Conservation (phyloP, 352 stramenopile genomes). For the Globisporangium ultimum region DNA sequence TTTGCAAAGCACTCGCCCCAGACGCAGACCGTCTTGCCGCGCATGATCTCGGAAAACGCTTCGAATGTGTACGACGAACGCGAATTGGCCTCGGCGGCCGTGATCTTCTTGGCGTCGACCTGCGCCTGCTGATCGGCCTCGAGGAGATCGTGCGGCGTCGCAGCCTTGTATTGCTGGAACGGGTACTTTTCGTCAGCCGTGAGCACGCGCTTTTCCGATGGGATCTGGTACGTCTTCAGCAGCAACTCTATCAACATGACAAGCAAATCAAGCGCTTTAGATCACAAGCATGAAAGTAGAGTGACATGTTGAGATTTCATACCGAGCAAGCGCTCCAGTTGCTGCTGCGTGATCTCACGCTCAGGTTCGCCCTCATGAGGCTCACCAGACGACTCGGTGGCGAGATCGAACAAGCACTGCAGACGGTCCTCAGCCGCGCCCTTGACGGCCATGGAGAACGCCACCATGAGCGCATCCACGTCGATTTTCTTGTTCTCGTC, state of each 20-base stretch:
- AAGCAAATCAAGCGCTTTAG: not conserved
- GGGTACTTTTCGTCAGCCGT: slow-evolving; percentile 67
- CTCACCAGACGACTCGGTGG: slow-evolving; percentile 30
- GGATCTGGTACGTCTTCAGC: slow-evolving; percentile 77
- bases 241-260: slow-evolving; percentile 34
- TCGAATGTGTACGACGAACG: slow-evolving; percentile 67
- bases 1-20: slow-evolving; percentile 86
- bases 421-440: slow-evolving; percentile 67
- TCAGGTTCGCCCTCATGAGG: slow-evolving; percentile 21
- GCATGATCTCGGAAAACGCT: slow-evolving; percentile 74
- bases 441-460: slow-evolving; percentile 84
- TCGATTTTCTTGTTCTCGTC: slow-evolving; percentile 55
- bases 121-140: slow-evolving; percentile 33
- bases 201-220: slow-evolving; percentile 81
- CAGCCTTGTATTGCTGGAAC: slow-evolving; percentile 72
- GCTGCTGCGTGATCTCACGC: slow-evolving; percentile 47
- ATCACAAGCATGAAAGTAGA: not conserved
- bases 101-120: slow-evolving; percentile 50
- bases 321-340: slow-evolving; percentile 62
- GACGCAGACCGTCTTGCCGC: slow-evolving; percentile 74
- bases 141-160: slow-evolving; percentile 31
- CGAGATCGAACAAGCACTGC: slow-evolving; percentile 67
- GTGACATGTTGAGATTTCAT: not conserved
- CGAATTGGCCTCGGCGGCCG: slow-evolving; percentile 46
- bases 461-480: slow-evolving; percentile 70